These are phyloP conservation scores for Hypholoma sublateritium DNA, from an alignment of 768 basidiomycete species.

Conservation along the genomic window DNA sequence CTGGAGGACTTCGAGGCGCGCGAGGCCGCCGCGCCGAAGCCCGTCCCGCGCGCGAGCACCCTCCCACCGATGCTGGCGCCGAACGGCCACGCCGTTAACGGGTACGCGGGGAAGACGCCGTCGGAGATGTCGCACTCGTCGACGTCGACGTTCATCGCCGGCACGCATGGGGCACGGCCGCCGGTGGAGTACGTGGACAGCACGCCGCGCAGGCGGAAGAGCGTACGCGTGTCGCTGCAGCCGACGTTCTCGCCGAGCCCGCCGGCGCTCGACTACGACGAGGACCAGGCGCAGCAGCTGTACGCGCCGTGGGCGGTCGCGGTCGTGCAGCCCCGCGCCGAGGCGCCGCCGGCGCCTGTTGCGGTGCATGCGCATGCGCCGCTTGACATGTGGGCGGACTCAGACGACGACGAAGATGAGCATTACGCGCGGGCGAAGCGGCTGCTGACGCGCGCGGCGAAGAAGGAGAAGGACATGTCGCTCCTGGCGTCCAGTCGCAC, in stretches of 20 bases:
- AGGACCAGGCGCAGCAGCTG: slow-evolving; percentile 28
- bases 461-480: slow-evolving; percentile 33
- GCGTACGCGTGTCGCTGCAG: slow-evolving; percentile 74
- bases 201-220: slow-evolving; percentile 51
- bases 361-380: slow-evolving; percentile 1
- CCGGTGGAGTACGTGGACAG: not conserved
- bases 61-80: no score
- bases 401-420: slow-evolving; percentile 75
- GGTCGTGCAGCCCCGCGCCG: not conserved
- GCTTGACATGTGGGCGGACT: slow-evolving; percentile 59
- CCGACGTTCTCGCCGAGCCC: slow-evolving; percentile 78
- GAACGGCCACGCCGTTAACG: slow-evolving; percentile 10
- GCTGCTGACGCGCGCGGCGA: slow-evolving; percentile 47
- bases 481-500: slow-evolving; percentile 14
- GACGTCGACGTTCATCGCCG: slow-evolving; percentile 7
- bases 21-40: not conserved
- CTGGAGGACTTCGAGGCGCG: slow-evolving; percentile 25
- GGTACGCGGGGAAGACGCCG: slow-evolving; percentile 11
- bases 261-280: slow-evolving; percentile 59
- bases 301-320: slow-evolving; percentile 20
- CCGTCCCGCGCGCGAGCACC: no score
- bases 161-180: not conserved
- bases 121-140: slow-evolving; percentile 17
- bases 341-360: slow-evolving; percentile 6
- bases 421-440: slow-evolving; percentile 60